phyloP scores from a whole-genome alignment of 305 asterid species.

The Fraxinus sp. region DNA sequence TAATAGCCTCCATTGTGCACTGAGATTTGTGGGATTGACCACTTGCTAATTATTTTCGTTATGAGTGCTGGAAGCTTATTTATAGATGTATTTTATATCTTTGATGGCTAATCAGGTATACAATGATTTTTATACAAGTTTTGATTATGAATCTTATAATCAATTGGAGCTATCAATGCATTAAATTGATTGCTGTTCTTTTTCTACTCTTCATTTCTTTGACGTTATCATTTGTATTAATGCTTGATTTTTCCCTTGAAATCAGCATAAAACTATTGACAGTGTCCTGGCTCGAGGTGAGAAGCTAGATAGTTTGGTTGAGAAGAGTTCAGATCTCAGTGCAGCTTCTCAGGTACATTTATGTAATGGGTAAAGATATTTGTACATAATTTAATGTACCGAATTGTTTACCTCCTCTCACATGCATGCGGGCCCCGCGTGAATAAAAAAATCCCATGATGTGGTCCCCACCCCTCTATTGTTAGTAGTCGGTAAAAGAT shows the following conservation, averaged over 20 bases:
- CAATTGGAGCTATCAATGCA: background rate
- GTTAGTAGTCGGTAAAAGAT: no score
- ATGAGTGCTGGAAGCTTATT: background rate
- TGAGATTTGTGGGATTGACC: background rate
- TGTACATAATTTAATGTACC: no score
- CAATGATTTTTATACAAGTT: background rate
- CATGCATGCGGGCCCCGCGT: no score
- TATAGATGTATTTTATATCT: background rate
- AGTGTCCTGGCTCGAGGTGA: conserved; percentile 90
- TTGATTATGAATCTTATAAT: background rate
- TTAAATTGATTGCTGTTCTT: conserved; percentile 13
- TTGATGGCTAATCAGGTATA: background rate
- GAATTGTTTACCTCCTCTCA: no score
- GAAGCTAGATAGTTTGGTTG: conserved; percentile 93
- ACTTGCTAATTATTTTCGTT: background rate
- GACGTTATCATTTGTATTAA: conserved; percentile 6
- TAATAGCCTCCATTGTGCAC: background rate
- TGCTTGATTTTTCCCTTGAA: conserved; percentile 20
- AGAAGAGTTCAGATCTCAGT: conserved; percentile 96
- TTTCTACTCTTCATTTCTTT: background rate
- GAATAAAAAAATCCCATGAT: no score
- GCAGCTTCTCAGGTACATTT: conserved; percentile 87
- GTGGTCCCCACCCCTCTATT: no score
- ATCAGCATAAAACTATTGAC: conserved; percentile 95
- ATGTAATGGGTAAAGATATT: background rate